Percentiles rank a stretch among this genome's conserved stretches.
These are phyloP conservation scores for Andrographis paniculata DNA, from an alignment of 305 asterid genomes.

Conservation along the genomic window DNA sequence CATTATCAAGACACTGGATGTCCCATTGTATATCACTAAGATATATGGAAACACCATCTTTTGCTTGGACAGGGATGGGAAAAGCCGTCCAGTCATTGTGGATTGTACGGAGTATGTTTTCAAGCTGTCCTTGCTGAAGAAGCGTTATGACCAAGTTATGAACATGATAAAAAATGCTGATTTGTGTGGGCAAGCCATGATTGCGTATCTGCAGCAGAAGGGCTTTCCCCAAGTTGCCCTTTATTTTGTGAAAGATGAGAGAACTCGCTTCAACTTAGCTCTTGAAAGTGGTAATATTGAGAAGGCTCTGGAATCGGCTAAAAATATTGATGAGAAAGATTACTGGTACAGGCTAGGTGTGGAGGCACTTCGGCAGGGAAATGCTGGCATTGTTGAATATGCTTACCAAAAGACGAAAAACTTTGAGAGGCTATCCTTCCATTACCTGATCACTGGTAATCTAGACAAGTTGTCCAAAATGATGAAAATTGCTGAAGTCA, in stretches of 20 bases:
- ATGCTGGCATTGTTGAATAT: constrained; percentile 60
- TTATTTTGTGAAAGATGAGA: constrained; percentile 68
- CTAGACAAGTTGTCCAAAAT: constrained; percentile 48
- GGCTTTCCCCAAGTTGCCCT: constrained; percentile 77
- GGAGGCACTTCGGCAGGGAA: constrained; percentile 69
- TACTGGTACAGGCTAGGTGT: constrained; percentile 62
- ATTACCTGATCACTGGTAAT: constrained; percentile 57
- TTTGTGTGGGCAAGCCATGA: constrained; percentile 49
- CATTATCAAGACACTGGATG: constrained; percentile 59
- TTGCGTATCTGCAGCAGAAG: constrained; percentile 71
- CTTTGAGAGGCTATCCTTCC: constrained; percentile 60
- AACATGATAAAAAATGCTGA: constrained; percentile 42
- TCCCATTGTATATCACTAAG: constrained; percentile 65
- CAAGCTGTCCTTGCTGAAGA: constrained; percentile 44
- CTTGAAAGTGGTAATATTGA: constrained; percentile 64
- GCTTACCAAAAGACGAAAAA: constrained; percentile 64
- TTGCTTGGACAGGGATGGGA: constrained; percentile 75
- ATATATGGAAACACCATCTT: constrained; percentile 55
- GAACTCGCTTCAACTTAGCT: constrained; percentile 58
- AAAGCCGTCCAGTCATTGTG: constrained; percentile 50
- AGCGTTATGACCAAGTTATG: constrained; percentile 63
- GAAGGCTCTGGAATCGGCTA: constrained; percentile 64
- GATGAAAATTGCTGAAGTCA: constrained; percentile 78
- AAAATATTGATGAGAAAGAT: constrained; percentile 56
- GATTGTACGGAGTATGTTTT: constrained; percentile 64